A percentile compares a stretch with the other conserved stretches of the same genome.
These are phyloP conservation scores for Xylogone sp. DNA, from an alignment of 2,329 filamentous ascomycete species.

Conservation along the genomic window DNA sequence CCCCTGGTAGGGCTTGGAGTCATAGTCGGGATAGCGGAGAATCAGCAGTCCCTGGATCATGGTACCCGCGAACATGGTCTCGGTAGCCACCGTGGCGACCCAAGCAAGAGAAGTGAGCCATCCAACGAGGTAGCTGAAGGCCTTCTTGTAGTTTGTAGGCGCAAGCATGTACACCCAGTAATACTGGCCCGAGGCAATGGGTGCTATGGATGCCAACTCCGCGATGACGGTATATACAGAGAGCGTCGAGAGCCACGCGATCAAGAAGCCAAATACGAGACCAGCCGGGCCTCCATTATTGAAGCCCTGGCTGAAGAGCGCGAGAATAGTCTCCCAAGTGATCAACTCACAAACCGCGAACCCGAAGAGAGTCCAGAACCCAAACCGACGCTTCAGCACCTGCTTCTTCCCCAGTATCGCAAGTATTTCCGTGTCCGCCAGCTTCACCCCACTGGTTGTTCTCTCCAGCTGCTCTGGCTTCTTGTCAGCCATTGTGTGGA, in stretches of 20 bases:
- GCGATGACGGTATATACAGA: constrained; percentile 37
- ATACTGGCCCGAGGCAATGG: constrained; percentile 50
- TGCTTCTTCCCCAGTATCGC: constrained; percentile 13
- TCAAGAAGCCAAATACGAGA: constrained; percentile 47
- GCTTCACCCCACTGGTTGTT: not conserved
- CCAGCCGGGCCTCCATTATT: constrained; percentile 50
- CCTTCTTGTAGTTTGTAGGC: constrained; percentile 42
- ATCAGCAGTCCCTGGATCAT: constrained; percentile 44
- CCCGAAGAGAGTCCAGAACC: constrained; percentile 45
- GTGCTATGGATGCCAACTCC: constrained; percentile 39
- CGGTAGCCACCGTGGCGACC: constrained; percentile 70
- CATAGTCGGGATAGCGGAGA: constrained; percentile 36
- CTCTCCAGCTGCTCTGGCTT: not conserved
- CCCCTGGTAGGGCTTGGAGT: constrained; percentile 40
- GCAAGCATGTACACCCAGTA: constrained; percentile 55
- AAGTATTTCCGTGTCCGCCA: constrained; percentile 6
- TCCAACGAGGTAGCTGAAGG: constrained; percentile 50
- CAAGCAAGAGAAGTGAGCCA: constrained; percentile 64
- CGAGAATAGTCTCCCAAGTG: constrained; percentile 48
- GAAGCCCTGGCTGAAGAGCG: constrained; percentile 7
- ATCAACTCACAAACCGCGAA: constrained; percentile 50
- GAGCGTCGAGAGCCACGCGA: constrained; percentile 43
- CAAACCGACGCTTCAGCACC: constrained; percentile 39
- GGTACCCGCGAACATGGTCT: constrained; percentile 43
- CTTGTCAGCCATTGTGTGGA: not conserved